Base-by-base conservation (phyloP, 1,284 basidiomycete species). In the Marasmius oreades region DNA sequence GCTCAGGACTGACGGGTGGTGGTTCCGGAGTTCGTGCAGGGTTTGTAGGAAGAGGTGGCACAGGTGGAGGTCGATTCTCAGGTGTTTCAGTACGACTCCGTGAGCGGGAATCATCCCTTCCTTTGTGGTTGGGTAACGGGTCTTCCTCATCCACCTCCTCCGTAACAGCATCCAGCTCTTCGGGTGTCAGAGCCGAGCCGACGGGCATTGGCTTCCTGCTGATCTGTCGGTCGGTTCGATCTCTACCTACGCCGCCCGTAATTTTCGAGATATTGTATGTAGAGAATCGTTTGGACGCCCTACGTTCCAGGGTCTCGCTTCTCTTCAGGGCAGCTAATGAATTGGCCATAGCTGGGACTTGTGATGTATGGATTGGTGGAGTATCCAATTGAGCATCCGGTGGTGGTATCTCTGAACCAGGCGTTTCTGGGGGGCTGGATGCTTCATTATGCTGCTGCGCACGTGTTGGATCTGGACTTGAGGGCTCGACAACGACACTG, bases 211-310 rank as follows among this genome's bases (percentile, higher is more conserved):
- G 89, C 31, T 84, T 78, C 37, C 88, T 89, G 2, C 76, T 69
- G 23, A 71, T 71, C 26, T 63, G 18, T 54, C 79, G 68, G 47
- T 69, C 34, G 53, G 80, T 70, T 59, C 80, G 68, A 72, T 80
- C 80, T 36, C 79, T 71, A n/a, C 69, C 64, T 61, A 68, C 76
- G 18, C 69, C 76, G 16, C 86, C 84, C 1, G 93, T 89, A 86
- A 99, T 96, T 74, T 96, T 97, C 62, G 92, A 90, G 66, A 98
- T 92, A 53, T 95, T 93, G 69, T 97, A 99, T 1, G 91, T 91
- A 55, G 95, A 98, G 75, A 96, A 99, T 0, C 96, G 89, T 69
- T 98, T 98, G 24, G 93, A 95, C 3, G 96, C 96, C 42, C 96
- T 81, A 10, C 96, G 85, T 67, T 96, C 93, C 18, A 98, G 80